Base-by-base conservation (phyloP, 129 eudicot genomes). In the Scalesia atractyloides region DNA sequence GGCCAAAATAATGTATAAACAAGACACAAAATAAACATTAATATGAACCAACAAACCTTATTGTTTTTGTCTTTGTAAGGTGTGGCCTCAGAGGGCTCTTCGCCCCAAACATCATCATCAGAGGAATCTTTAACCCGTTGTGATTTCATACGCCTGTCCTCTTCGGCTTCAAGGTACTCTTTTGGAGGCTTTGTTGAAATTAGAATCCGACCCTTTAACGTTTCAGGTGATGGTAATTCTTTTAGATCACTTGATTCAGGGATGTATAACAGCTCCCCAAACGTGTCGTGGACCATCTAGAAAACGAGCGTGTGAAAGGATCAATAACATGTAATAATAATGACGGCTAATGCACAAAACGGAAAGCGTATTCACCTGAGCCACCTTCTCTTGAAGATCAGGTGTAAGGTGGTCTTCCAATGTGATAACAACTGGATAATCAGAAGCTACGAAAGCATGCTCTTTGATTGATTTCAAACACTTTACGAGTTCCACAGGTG, bases 141-240 rank as follows among this genome's bases (percentile, higher is more conserved):
- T 14, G 81, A 71, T 37, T 44, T 61, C 18, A 61, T 80, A 13
- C 58, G 80, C 53, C 71, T 86, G 62, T 82, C 85, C 76, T 79
- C 80, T 78, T 82, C 83, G 10, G 91, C 89, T 82, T 83, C 86
- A 70, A 89, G 91, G 83, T 89, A 92, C 81, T 92, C 95, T 64
- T 89, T 92, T 46, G 98, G 98, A 75, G 98, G 96, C 81, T 92
- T 92, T 39, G 98, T 92, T 66, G 98, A 92, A 66, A 92, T 82
- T 19, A 92, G 73, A 12, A 92, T 80, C 44, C 82, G 84, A 76
- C 82, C 57, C 68, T 84, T 89, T 76, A 92, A 78, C 18, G 75
- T 84, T 70, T 92, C 96, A 0, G 98, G 98, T 0, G 95, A 75
- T 3, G 95, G 98, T 30, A 89, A 76, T 49, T 82, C 88, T 68